These are phyloP conservation scores for Leishmania lainsoni DNA, from an alignment of 208 protist genomes.

Conservation along the genomic window DNA sequence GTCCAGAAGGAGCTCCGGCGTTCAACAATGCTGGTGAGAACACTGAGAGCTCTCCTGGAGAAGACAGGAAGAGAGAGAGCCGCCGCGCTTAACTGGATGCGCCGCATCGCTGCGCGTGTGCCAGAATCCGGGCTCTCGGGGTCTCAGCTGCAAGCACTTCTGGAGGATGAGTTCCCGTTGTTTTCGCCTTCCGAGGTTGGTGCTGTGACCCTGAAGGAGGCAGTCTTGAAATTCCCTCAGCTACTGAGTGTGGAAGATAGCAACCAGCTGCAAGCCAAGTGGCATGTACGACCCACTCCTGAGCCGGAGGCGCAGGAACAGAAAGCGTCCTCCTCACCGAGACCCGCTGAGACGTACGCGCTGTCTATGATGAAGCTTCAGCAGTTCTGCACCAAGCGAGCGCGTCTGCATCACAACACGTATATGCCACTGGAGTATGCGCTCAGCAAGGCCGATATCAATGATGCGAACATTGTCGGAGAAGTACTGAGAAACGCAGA, in stretches of 20 bases:
- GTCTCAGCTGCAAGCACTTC: slow-evolving; percentile 61
- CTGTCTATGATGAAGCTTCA: slow-evolving; percentile 17
- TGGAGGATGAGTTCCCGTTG: slow-evolving; percentile 60
- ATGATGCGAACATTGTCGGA: slow-evolving; percentile 35
- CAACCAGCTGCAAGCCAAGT: slow-evolving; percentile 18
- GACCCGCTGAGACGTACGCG: slow-evolving; percentile 13
- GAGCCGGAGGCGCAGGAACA: not conserved
- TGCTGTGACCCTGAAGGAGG: slow-evolving; percentile 56
- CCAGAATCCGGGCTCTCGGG: slow-evolving; percentile 38
- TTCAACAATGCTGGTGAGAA: slow-evolving; percentile 4
- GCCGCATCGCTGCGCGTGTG: slow-evolving; percentile 46
- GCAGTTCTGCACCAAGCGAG: slow-evolving; percentile 24
- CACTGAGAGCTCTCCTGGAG: slow-evolving; percentile 2
- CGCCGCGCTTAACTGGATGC: slow-evolving; percentile 21
- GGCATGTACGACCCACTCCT: slow-evolving; percentile 35
- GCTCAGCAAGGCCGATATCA: slow-evolving; percentile 34
- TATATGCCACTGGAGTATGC: slow-evolving; percentile 47
- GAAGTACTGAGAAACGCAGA: slow-evolving; percentile 29
- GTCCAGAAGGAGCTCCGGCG: not conserved
- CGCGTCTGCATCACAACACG: slow-evolving; percentile 9
- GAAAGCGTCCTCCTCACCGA: slow-evolving; percentile 20
- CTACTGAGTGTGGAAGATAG: slow-evolving; percentile 48
- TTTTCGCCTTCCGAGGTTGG: slow-evolving; percentile 50
- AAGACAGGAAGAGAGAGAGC: not conserved
- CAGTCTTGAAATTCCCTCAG: slow-evolving; percentile 43